Percentiles rank a stretch among this genome's conserved stretches.
phyloP scores from a whole-genome alignment of 208 protist species.

The Trypanosoma congolense region DNA sequence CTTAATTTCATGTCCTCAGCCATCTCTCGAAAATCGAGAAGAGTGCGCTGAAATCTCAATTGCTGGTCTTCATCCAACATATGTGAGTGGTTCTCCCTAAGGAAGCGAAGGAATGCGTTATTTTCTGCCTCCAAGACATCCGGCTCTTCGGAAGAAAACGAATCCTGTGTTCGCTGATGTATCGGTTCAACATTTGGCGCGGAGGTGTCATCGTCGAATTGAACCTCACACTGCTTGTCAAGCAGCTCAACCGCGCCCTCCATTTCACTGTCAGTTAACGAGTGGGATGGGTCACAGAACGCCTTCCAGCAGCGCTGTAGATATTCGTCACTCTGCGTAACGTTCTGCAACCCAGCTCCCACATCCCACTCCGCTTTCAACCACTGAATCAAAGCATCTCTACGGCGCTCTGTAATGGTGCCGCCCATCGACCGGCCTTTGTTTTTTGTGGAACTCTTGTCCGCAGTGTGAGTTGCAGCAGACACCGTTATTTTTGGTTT shows the following conservation, averaged over 20 bases:
- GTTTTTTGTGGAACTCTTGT: no score
- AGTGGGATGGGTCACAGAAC: constrained; percentile 17
- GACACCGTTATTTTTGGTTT: no score
- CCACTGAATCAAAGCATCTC: not conserved
- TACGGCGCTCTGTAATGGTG: not conserved
- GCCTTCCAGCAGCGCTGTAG: constrained; percentile 18
- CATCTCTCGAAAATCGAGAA: constrained; percentile 48
- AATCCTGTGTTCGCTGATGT: not conserved
- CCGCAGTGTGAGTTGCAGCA: no score
- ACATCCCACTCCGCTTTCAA: not conserved
- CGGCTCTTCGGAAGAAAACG: not conserved
- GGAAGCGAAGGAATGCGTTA: constrained; percentile 15
- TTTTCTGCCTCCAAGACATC: not conserved
- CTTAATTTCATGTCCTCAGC: constrained; percentile 22
- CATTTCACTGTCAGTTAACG: constrained; percentile 18
- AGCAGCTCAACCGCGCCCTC: constrained; percentile 19
- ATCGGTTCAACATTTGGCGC: no score
- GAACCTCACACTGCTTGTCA: constrained; percentile 20
- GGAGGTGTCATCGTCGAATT: no score
- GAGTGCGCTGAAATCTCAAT: constrained; percentile 50
- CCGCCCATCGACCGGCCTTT: not conserved
- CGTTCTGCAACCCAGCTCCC: not conserved
- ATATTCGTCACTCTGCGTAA: not conserved
- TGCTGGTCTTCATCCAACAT: constrained; percentile 35
- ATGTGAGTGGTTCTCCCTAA: not conserved